Evolutionary conservation across 1,284 basidiomycete species (phyloP).

Genomic region (Spongispora temasekensis): DNA sequence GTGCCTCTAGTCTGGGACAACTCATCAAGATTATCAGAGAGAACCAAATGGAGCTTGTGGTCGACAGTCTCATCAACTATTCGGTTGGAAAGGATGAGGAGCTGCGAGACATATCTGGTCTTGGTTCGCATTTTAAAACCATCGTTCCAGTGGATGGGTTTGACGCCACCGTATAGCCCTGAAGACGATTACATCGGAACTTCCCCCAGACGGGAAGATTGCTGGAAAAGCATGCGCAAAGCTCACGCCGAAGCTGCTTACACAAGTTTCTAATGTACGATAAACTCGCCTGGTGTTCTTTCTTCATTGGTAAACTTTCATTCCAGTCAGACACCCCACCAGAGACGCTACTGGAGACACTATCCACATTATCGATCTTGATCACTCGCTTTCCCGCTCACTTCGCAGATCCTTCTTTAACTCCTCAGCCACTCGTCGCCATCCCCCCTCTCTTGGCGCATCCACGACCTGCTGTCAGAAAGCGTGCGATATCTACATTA

Average conservation of each 20-base stretch:
- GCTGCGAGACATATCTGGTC: conserved; percentile 88
- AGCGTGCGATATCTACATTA: conserved; percentile 86
- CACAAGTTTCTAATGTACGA: conserved; percentile 74
- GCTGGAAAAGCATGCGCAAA: conserved; percentile 81
- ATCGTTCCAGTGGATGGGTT: neutral
- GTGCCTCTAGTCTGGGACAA: conserved; percentile 66
- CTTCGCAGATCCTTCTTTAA: conserved; percentile 55
- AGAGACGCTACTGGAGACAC: conserved; percentile 85
- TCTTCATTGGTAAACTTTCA: conserved; percentile 16
- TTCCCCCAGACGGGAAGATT: conserved; percentile 79
- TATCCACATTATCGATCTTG: conserved; percentile 90
- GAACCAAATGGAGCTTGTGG: conserved; percentile 79
- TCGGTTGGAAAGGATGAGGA: conserved; percentile 87
- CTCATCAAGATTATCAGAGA: conserved; percentile 87
- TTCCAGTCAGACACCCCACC: conserved; percentile 68
- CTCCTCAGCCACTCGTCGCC: conserved; percentile 64
- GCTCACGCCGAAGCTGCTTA: conserved; percentile 82
- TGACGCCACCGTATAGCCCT: conserved; percentile 56
- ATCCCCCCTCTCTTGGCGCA: conserved; percentile 79
- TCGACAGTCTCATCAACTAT: conserved; percentile 86
- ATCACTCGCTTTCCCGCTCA: conserved; percentile 83
- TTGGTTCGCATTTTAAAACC: conserved; percentile 63
- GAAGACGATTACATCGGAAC: conserved; percentile 91
- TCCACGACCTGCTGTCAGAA: conserved; percentile 81
- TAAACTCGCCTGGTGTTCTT: neutral